Evolutionary conservation across 768 basidiomycete species (phyloP).

Genomic region (Leccinum aurantiacum): DNA sequence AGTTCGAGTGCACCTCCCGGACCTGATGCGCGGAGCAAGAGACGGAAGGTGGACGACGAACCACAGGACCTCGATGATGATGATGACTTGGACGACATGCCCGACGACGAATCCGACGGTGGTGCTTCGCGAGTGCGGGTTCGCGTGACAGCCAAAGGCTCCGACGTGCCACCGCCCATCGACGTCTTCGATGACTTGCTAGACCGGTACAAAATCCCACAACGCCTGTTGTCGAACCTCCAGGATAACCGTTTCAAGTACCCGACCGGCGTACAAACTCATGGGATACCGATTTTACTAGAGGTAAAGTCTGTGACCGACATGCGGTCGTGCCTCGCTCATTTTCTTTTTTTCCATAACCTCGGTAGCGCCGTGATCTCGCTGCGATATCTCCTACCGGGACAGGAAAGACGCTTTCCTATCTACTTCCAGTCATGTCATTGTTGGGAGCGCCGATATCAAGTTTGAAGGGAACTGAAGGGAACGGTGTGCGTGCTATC

Average conservation of each 20-base stretch:
- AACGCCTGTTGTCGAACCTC: slow-evolving; percentile 66
- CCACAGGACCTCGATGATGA: slow-evolving; percentile 23
- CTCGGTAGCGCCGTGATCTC: slow-evolving; percentile 69
- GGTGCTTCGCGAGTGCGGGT: slow-evolving; percentile 43
- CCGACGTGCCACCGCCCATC: slow-evolving; percentile 59
- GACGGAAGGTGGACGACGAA: slow-evolving; percentile 28
- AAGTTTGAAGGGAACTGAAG: slow-evolving; percentile 43
- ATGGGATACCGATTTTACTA: slow-evolving; percentile 77
- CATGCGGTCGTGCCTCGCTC: background rate
- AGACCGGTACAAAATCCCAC: slow-evolving; percentile 56
- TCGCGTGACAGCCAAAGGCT: slow-evolving; percentile 74
- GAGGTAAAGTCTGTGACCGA: slow-evolving; percentile 48
- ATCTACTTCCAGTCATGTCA: slow-evolving; percentile 80
- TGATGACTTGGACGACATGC: slow-evolving; percentile 21
- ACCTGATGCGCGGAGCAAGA: slow-evolving; percentile 26
- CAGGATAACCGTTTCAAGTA: slow-evolving; percentile 53
- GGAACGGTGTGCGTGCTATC: slow-evolving; percentile 70
- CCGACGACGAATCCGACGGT: slow-evolving; percentile 23
- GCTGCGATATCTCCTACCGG: slow-evolving; percentile 97
- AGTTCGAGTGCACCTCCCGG: slow-evolving; percentile 12
- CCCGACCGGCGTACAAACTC: slow-evolving; percentile 82
- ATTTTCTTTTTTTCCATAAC: background rate
- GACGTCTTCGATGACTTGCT: slow-evolving; percentile 59
- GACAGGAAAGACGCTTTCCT: slow-evolving; percentile 94
- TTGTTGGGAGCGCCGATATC: slow-evolving; percentile 55